Evolutionary conservation across 2,329 filamentous ascomycete species (phyloP).

Genomic region (Ceratocystis lukuohia): DNA sequence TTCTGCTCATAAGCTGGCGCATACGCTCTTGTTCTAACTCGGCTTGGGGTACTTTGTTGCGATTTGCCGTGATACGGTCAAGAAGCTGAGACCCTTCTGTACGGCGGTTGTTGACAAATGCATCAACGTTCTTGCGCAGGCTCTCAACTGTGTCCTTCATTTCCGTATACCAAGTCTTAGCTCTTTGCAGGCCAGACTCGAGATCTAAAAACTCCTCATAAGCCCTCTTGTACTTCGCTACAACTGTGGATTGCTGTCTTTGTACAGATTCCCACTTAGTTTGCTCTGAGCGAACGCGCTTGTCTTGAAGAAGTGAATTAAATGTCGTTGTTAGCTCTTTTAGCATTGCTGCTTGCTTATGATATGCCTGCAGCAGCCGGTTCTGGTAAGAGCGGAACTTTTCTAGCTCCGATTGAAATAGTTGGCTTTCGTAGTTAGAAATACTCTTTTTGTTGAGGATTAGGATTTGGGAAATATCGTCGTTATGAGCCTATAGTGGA

Average conservation of each 20-base stretch:
- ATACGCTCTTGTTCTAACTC: conserved; percentile 81
- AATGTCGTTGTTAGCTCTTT: conserved; percentile 86
- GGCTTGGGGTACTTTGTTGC: conserved; percentile 43
- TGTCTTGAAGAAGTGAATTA: conserved; percentile 80
- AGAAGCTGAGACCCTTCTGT: conserved; percentile 85
- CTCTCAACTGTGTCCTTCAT: conserved; percentile 93
- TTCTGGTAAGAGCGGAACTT: conserved; percentile 93
- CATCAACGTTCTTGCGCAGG: conserved; percentile 87
- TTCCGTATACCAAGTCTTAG: conserved; percentile 85
- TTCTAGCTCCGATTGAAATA: conserved; percentile 93
- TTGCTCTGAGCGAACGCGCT: conserved; percentile 83
- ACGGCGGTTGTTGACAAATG: conserved; percentile 87
- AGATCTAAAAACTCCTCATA: conserved; percentile 90
- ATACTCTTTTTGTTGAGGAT: conserved; percentile 98
- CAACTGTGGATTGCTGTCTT: conserved; percentile 64
- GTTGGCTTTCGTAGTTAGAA: conserved; percentile 74
- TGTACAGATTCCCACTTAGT: conserved; percentile 87
- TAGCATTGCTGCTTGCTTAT: conserved; percentile 88
- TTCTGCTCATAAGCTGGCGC: conserved; percentile 82
- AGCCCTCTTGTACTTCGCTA: conserved; percentile 77
- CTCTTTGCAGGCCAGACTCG: conserved; percentile 69
- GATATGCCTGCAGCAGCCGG: conserved; percentile 78
- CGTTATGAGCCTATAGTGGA: conserved; percentile 61
- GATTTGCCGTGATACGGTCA: conserved; percentile 63
- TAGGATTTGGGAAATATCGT: conserved; percentile 93